phyloP scores from a whole-genome alignment of 768 basidiomycete species.

The Xerocomellus chrysenteron region DNA sequence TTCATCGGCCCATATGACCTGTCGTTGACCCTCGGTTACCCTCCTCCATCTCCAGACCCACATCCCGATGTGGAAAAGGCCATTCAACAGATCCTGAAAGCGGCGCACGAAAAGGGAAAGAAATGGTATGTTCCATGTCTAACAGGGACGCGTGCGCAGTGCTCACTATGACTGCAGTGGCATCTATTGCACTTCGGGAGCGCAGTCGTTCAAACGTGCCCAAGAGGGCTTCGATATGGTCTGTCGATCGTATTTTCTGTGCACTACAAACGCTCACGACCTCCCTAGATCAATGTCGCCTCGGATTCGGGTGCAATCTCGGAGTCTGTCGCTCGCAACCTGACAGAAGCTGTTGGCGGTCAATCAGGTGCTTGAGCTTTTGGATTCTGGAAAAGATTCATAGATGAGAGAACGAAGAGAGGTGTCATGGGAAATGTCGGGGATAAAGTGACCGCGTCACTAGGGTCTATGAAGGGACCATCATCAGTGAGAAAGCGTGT shows the following conservation, averaged over 20 bases:
- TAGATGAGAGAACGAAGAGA: background rate
- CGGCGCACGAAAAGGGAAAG: conserved; percentile 53
- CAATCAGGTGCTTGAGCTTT: conserved; percentile 4
- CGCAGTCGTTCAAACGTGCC: conserved; percentile 43
- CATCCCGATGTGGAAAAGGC: conserved; percentile 61
- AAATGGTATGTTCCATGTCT: conserved; percentile 51
- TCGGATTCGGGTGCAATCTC: conserved; percentile 46
- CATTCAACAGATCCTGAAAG: conserved; percentile 53
- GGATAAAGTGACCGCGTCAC: background rate
- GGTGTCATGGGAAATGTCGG: background rate
- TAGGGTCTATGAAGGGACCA: background rate
- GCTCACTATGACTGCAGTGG: conserved; percentile 34
- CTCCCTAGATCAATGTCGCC: conserved; percentile 46
- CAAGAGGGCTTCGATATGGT: conserved; percentile 55
- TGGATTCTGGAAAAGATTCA: conserved; percentile 4
- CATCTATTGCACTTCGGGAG: conserved; percentile 47
- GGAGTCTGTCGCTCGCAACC: conserved; percentile 29
- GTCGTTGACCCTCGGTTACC: conserved; percentile 59
- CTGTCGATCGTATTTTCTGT: conserved; percentile 11
- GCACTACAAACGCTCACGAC: background rate
- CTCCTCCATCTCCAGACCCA: conserved; percentile 61
- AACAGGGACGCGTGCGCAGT: background rate
- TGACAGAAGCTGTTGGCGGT: conserved; percentile 23
- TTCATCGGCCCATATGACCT: conserved; percentile 72
- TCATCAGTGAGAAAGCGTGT: background rate